A percentile compares a stretch with the other conserved stretches of the same genome.
These are phyloP conservation scores for Lasiodiplodia sp. DNA, from an alignment of 2,329 filamentous ascomycete species.

Conservation along the genomic window DNA sequence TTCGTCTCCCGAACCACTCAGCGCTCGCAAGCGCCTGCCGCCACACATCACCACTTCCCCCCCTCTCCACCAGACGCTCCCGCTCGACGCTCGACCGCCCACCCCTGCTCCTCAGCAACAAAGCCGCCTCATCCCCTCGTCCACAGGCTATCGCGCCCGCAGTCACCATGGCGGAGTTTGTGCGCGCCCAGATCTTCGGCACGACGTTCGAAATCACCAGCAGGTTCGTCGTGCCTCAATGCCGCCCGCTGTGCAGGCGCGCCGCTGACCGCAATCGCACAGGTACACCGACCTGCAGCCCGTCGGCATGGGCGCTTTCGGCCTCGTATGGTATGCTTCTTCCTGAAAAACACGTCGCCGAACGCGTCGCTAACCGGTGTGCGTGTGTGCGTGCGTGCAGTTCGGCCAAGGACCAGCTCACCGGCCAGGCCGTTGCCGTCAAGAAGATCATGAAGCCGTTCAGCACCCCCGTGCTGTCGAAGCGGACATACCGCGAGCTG, in stretches of 20 bases:
- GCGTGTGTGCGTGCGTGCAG: slow-evolving; percentile 46
- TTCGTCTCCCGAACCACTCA: slow-evolving; percentile 11
- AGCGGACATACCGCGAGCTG: slow-evolving; percentile 95
- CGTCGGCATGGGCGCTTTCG: slow-evolving; percentile 98
- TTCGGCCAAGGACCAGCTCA: slow-evolving; percentile 97
- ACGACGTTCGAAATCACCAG: slow-evolving; percentile 99
- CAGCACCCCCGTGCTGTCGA: slow-evolving; percentile 97
- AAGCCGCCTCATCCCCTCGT: slow-evolving; percentile 8
- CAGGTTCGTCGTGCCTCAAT: slow-evolving; percentile 66
- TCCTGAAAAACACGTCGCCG: slow-evolving; percentile 22
- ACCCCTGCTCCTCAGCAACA: slow-evolving; percentile 17
- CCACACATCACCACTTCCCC: slow-evolving; percentile 16
- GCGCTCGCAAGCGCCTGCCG: slow-evolving; percentile 25
- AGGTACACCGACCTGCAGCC: slow-evolving; percentile 98
- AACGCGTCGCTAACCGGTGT: slow-evolving; percentile 28
- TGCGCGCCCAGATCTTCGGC: slow-evolving; percentile 98
- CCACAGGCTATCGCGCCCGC: slow-evolving; percentile 18
- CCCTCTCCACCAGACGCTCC: slow-evolving; percentile 12
- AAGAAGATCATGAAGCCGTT: slow-evolving; percentile 99
- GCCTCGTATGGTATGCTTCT: slow-evolving; percentile 82
- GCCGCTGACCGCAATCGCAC: slow-evolving; percentile 33
- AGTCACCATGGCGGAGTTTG: slow-evolving; percentile 93
- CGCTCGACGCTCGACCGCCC: slow-evolving; percentile 11
- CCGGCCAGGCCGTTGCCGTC: slow-evolving; percentile 93
- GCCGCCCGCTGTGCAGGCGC: slow-evolving; percentile 35